Evolutionary conservation across 1,139 yeast genomes (phyloP).

Genomic region (Suhomyces taliae): DNA sequence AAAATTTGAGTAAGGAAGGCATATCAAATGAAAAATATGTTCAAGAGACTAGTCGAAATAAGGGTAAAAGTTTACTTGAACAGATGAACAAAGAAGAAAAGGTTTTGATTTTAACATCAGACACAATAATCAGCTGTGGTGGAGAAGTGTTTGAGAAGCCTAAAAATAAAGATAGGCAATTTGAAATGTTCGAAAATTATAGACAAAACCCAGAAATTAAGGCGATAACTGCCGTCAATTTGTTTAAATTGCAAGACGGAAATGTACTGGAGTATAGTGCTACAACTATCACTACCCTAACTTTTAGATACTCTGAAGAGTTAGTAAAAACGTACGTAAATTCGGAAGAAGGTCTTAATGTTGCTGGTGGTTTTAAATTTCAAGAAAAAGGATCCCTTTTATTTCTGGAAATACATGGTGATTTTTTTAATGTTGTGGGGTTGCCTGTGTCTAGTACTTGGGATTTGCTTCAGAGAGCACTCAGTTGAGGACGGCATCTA

Average conservation of each 20-base stretch:
- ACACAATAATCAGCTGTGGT: slow-evolving; percentile 71
- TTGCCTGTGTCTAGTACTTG: slow-evolving; percentile 68
- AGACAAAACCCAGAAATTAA: slow-evolving; percentile 42
- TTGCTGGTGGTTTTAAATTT: slow-evolving; percentile 91
- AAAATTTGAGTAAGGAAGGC: slow-evolving; percentile 60
- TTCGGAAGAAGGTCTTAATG: slow-evolving; percentile 72
- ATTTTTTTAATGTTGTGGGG: slow-evolving; percentile 87
- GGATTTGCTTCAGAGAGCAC: slow-evolving; percentile 29
- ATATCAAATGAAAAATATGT: slow-evolving; percentile 64
- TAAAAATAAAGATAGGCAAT: slow-evolving; percentile 36
- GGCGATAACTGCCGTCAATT: slow-evolving; percentile 70
- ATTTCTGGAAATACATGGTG: slow-evolving; percentile 68
- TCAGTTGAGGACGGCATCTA: not conserved
- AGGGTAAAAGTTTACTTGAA: slow-evolving; percentile 38
- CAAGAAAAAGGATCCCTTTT: slow-evolving; percentile 73
- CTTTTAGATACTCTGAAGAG: slow-evolving; percentile 48
- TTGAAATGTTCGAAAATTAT: slow-evolving; percentile 50
- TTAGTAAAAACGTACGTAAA: slow-evolving; percentile 61
- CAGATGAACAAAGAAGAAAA: slow-evolving; percentile 3
- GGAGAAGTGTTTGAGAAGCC: slow-evolving; percentile 81
- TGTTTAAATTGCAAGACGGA: slow-evolving; percentile 41
- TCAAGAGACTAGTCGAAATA: slow-evolving; percentile 63
- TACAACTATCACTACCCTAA: slow-evolving; percentile 26
- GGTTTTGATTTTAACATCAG: slow-evolving; percentile 67
- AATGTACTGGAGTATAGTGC: slow-evolving; percentile 8